These are phyloP conservation scores for Eruca vesicaria DNA, from an alignment of 441 rosid species.

Conservation along the genomic window DNA sequence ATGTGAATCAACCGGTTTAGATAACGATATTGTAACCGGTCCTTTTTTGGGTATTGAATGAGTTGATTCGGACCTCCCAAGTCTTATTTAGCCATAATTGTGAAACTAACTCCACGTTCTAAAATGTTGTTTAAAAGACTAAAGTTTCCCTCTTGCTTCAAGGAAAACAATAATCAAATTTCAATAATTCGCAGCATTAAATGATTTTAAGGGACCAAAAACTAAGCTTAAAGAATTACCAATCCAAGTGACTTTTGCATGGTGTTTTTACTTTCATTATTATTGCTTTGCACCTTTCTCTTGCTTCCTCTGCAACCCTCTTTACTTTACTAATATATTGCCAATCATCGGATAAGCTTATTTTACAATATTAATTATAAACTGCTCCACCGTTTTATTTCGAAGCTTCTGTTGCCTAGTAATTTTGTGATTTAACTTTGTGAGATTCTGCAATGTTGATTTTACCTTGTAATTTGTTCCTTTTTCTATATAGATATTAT, in stretches of 20 bases:
- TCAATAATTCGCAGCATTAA: constrained; percentile 16
- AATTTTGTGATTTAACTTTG: neutral
- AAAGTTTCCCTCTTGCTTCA: constrained; percentile 32
- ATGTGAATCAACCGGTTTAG: constrained; percentile 32
- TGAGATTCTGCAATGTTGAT: neutral
- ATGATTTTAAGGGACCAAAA: constrained; percentile 24
- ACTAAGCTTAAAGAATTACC: constrained; percentile 33
- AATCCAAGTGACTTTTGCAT: constrained; percentile 21
- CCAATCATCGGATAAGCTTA: too few species aligned
- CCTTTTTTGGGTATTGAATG: constrained; percentile 27
- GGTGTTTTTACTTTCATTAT: constrained; percentile 21
- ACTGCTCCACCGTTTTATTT: too few species aligned
- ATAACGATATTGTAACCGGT: constrained; percentile 33
- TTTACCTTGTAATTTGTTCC: too few species aligned
- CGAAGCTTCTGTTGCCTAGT: too few species aligned
- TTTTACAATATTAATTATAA: too few species aligned
- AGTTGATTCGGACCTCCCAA: constrained; percentile 23
- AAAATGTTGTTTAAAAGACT: neutral
- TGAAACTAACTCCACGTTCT: neutral
- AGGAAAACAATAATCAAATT: constrained; percentile 22
- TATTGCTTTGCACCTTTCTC: constrained; percentile 28
- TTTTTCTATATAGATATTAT: too few species aligned
- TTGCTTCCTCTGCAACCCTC: constrained; percentile 31
- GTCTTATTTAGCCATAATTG: constrained; percentile 4
- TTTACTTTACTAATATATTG: too few species aligned